Base-by-base conservation (phyloP, 2,329 filamentous ascomycete genomes). In the Fusarium foetens region DNA sequence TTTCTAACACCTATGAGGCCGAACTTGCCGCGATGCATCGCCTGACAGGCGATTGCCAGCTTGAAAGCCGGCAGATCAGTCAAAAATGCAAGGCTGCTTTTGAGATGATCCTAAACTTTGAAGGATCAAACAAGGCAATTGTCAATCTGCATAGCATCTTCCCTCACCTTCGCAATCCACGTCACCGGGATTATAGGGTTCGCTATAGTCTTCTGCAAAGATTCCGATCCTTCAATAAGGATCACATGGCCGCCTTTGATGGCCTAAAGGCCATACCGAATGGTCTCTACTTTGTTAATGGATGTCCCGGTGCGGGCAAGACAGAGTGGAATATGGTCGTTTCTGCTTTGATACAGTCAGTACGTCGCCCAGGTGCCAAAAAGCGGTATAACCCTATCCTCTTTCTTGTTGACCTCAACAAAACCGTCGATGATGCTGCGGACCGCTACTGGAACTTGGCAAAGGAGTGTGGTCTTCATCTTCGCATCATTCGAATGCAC, bases 401-500 rank as follows among this genome's bases (percentile, higher is more conserved):
- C 0, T 86, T 85, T 53, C 73, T 86, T 0, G 78, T 86, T 3
- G 85, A 86, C 58, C 83, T 86, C 58, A 86, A 86, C 71, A 81
- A 84, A 46, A 83, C 85, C 0, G 80, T 84, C 1, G 83, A 86
- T 41, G 84, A 86, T 49, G 82, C 83, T 1, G 84, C 83, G 0
- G 80, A 81, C 58, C 80, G 84, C 10, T 83, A 85, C n/a, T 76
- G 79, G 21, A 74, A 68, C 5, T 75, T 86, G 3, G 82, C 82
- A 60, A 78, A 79, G 21, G 77, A 77, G 2, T 79, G 81, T 0
- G 81, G 82, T 0, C 66, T 85, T 2, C 70, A 76, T 3, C 53
- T 81, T 33, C 75, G 74, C 4, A 78, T 84, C 8, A 77, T 85
- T 12, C 76, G 83, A 7, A 82, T 85, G 80, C 79, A 83, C 45